These are phyloP conservation scores for Taxawa tesnikishii DNA, from an alignment of 2,329 filamentous ascomycete species.

Conservation along the genomic window DNA sequence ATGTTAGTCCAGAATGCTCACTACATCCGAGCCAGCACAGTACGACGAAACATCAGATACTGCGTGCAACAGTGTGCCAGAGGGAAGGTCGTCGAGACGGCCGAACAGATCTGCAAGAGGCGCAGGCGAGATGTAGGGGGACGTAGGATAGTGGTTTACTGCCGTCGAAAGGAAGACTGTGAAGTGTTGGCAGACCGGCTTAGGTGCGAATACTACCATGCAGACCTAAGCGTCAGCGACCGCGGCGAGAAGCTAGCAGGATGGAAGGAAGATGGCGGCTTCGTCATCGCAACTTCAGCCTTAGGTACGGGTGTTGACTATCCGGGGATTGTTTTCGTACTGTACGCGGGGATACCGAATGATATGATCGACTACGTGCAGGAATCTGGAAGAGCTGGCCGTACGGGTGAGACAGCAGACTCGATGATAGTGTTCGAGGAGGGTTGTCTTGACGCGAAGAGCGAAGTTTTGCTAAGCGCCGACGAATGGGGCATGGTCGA, in stretches of 20 bases:
- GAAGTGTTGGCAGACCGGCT: slow-evolving; percentile 6
- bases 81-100: slow-evolving; percentile 4
- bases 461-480: not conserved
- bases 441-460: not conserved
- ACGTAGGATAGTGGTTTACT: slow-evolving; percentile 9
- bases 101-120: not conserved
- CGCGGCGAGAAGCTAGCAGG: slow-evolving; percentile 7
- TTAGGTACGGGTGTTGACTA: slow-evolving; percentile 7
- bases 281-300: slow-evolving; percentile 7
- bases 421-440: slow-evolving; percentile 4
- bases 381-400: slow-evolving; percentile 7
- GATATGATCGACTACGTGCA: slow-evolving; percentile 8
- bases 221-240: slow-evolving; percentile 3
- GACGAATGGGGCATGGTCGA: slow-evolving; percentile 1
- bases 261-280: slow-evolving; percentile 1
- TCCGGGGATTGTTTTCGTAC: slow-evolving; percentile 3
- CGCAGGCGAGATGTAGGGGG: not conserved
- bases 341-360: slow-evolving; percentile 5
- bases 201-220: slow-evolving; percentile 9
- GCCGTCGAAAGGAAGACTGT: slow-evolving; percentile 8
- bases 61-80: not conserved
- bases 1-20: not conserved
- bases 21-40: slow-evolving; percentile 9
- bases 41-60: slow-evolving; percentile 5
- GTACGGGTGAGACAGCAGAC: slow-evolving; percentile 5